Evolutionary conservation across 192 early-diverging fungal genomes (phyloP).

Genomic region (Piromyces sp.): DNA sequence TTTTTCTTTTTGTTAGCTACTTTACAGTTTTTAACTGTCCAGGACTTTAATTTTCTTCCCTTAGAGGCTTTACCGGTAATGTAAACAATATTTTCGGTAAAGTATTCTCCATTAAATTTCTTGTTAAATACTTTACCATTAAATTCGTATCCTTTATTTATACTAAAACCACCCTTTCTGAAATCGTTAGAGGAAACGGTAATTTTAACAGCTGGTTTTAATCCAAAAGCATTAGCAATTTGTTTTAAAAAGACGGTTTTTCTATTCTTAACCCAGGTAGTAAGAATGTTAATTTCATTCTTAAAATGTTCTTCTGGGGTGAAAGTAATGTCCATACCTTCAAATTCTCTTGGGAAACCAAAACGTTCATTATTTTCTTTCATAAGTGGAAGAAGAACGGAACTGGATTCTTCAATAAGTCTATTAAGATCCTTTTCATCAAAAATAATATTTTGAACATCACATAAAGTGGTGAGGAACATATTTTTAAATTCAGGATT

Average conservation of each 20-base stretch:
- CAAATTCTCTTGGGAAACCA: neutral
- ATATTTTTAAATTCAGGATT: neutral
- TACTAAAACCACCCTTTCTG: neutral
- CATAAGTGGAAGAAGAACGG: too few relatives aligned
- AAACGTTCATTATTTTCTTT: neutral
- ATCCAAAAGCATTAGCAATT: neutral
- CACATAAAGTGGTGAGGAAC: neutral
- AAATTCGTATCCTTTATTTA: neutral
- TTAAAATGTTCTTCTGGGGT: too few relatives aligned
- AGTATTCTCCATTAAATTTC: neutral
- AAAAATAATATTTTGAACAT: neutral
- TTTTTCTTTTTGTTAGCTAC: neutral
- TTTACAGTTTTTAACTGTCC: neutral
- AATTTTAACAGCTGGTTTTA: neutral
- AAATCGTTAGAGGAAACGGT: neutral
- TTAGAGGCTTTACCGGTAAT: neutral
- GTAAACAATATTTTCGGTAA: neutral
- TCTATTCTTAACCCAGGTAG: too few relatives aligned
- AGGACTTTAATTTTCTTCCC: neutral
- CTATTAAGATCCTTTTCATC: rapidly evolving
- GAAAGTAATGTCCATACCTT: too few relatives aligned
- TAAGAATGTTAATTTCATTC: too few relatives aligned
- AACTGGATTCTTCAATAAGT: too few relatives aligned
- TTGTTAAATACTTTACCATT: neutral
- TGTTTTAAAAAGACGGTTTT: neutral